Evolutionary conservation across 106 monocot genomes (phyloP).

Genomic region (Dioscorea dumetorum): DNA sequence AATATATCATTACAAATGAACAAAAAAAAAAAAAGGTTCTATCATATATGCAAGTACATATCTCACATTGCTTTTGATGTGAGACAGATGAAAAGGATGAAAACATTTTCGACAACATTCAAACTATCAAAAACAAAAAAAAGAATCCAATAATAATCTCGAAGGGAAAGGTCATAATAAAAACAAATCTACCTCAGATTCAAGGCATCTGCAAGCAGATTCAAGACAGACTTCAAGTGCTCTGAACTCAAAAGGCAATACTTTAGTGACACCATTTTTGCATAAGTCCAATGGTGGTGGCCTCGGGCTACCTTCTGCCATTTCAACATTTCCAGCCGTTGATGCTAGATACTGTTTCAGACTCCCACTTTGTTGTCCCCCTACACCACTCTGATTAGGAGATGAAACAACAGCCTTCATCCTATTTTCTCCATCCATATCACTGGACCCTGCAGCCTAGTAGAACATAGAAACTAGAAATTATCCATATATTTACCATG

Average conservation of each 20-base stretch:
- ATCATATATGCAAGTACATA: no score
- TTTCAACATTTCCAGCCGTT: background rate
- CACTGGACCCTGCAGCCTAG: slow-evolving; percentile 14
- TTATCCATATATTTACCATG: no score
- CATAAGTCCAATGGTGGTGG: background rate
- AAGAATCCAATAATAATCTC: no score
- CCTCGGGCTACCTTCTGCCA: slow-evolving; percentile 10
- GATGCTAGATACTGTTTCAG: background rate
- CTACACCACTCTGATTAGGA: slow-evolving; percentile 2
- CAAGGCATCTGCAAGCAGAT: slow-evolving; percentile 27
- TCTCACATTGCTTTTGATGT: no score
- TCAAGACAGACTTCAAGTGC: slow-evolving; percentile 37
- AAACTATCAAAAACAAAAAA: no score
- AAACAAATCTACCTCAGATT: slow-evolving; percentile 22
- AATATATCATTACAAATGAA: no score
- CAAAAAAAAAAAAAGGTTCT: no score
- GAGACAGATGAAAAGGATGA: no score
- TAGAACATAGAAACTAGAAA: background rate
- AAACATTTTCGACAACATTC: no score
- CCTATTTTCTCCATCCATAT: slow-evolving; percentile 12
- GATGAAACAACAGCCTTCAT: slow-evolving; percentile 13
- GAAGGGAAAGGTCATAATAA: no score
- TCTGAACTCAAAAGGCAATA: slow-evolving; percentile 31
- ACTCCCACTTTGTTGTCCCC: background rate
- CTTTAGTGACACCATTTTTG: slow-evolving; percentile 12